Percentiles rank a stretch among this genome's conserved stretches.
These are phyloP conservation scores for Pelargonium myrrhifolium DNA, from an alignment of 441 rosid genomes.

Conservation along the genomic window DNA sequence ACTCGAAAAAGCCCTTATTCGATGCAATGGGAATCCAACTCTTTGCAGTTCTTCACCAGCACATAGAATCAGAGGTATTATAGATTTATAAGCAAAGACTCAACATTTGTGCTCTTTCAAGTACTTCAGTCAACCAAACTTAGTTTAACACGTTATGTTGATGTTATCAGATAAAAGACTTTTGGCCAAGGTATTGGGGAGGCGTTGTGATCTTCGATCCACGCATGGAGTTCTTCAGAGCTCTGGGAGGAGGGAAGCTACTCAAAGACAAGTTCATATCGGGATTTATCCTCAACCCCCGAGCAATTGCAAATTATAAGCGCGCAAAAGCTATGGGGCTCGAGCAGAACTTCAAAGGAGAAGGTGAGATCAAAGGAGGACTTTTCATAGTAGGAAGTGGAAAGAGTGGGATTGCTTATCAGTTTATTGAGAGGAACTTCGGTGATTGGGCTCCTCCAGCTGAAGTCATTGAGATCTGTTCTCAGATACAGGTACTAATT, in stretches of 20 bases:
- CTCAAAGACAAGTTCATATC: conserved; percentile 58
- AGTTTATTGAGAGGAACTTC: conserved; percentile 60
- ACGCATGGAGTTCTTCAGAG: conserved; percentile 52
- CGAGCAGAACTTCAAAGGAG: conserved; percentile 49
- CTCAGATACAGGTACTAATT: conserved; percentile 43
- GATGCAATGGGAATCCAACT: conserved; percentile 56
- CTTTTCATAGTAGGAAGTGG: conserved; percentile 45
- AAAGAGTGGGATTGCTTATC: conserved; percentile 48
- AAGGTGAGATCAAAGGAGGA: conserved; percentile 71
- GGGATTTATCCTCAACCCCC: conserved; percentile 57
- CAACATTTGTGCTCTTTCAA: conserved; percentile 9
- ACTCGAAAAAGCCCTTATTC: conserved; percentile 49
- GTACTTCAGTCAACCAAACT: neutral
- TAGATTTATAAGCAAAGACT: no score
- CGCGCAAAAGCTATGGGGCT: conserved; percentile 48
- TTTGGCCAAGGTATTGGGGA: conserved; percentile 75
- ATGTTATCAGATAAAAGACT: conserved; percentile 42
- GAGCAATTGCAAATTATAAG: conserved; percentile 58
- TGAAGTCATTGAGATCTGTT: conserved; percentile 46
- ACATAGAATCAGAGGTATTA: conserved; percentile 56
- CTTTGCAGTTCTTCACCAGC: conserved; percentile 54
- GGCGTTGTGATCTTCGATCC: conserved; percentile 44
- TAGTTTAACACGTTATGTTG: conserved; percentile 8
- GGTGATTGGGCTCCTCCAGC: conserved; percentile 61
- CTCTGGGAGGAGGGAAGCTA: conserved; percentile 58